Percentiles rank a stretch among this genome's conserved stretches.
phyloP scores from a whole-genome alignment of 371 early-diverging fungal species.

The Syncephalis plumigaleata region DNA sequence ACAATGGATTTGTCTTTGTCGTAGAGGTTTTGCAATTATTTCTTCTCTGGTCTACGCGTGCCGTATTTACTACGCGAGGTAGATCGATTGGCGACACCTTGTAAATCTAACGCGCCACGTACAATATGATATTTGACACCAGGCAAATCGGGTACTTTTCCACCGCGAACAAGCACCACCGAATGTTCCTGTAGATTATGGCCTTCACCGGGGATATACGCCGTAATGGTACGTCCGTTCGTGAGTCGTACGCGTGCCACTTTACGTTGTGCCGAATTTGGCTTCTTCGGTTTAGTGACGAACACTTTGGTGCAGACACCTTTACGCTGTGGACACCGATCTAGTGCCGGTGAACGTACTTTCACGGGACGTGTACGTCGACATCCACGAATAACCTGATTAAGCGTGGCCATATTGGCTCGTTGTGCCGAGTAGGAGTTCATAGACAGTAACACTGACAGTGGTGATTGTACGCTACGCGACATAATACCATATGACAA shows the following conservation, averaged over 20 bases:
- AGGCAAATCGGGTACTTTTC: constrained; percentile 81
- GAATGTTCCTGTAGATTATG: constrained; percentile 96
- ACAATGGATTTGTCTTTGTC: too few relatives aligned
- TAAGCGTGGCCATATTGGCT: constrained; percentile 70
- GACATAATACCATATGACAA: too few relatives aligned
- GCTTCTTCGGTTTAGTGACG: constrained; percentile 84
- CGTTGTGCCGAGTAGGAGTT: too few relatives aligned
- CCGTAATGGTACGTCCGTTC: constrained; percentile 73
- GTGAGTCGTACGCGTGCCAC: constrained; percentile 72
- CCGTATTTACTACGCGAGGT: constrained; percentile 89
- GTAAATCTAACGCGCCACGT: constrained; percentile 86
- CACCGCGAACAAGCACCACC: constrained; percentile 88
- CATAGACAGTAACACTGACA: too few relatives aligned
- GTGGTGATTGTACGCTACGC: too few relatives aligned
- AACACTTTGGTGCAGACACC: constrained; percentile 93
- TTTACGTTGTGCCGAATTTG: constrained; percentile 83
- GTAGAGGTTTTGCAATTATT: too few relatives aligned
- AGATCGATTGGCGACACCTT: constrained; percentile 77
- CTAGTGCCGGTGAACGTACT: constrained; percentile 76
- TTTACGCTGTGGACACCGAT: constrained; percentile 71
- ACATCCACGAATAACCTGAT: constrained; percentile 80
- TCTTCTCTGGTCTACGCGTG: constrained; percentile 50
- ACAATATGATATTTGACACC: constrained; percentile 92
- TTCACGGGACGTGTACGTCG: constrained; percentile 50
- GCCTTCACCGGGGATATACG: constrained; percentile 97